Conservation (phyloP, 169 alveolate species). For the Plasmodium coatneyi region DNA sequence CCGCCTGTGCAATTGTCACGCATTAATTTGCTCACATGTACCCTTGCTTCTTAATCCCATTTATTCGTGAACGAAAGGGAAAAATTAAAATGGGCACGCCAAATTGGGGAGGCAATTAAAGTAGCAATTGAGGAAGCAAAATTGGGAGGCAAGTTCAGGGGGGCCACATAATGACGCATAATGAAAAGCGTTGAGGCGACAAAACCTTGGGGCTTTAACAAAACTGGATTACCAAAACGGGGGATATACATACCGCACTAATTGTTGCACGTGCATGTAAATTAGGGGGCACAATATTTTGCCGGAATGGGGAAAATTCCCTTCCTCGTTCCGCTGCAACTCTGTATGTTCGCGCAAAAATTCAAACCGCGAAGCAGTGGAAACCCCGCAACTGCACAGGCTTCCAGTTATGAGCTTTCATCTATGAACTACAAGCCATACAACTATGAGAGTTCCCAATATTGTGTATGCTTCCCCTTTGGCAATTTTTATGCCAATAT, state of each 20-base stretch:
- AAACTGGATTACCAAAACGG: background rate
- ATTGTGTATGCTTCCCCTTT: background rate
- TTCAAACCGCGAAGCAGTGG: background rate
- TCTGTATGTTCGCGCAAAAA: background rate
- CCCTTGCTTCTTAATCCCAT: background rate
- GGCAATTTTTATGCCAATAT: background rate
- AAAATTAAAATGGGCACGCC: background rate
- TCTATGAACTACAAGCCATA: background rate
- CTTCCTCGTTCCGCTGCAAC: background rate
- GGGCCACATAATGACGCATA: background rate
- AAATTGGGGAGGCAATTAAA: background rate
- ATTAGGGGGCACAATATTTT: background rate
- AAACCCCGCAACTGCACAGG: background rate
- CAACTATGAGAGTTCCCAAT: background rate
- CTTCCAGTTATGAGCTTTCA: background rate
- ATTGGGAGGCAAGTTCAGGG: no score
- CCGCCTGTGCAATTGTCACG: background rate
- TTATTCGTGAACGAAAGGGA: background rate
- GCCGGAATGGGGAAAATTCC: background rate
- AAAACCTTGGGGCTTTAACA: background rate
- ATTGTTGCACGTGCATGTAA: background rate
- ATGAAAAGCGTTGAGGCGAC: background rate
- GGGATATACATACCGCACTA: background rate
- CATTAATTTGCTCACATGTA: background rate
- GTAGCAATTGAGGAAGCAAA: no score